Conservation (phyloP, 768 basidiomycete genomes). For the Phanerochaete sordida region DNA sequence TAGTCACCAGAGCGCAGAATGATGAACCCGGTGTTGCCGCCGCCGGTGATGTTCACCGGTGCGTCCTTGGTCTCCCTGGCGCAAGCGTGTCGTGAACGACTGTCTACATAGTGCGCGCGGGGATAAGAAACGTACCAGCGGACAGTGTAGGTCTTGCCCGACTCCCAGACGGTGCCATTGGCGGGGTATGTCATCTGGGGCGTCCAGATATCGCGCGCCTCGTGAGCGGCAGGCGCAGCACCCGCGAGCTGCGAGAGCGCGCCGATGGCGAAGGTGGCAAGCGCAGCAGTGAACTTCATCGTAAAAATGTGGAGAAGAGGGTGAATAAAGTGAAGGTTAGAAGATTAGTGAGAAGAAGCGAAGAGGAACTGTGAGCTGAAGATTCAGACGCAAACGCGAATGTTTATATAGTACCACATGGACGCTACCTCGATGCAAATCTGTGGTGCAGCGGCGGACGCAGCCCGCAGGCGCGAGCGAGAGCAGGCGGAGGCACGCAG, state of each 20-base stretch:
- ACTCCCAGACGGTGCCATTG: constrained; percentile 17
- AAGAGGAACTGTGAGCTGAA: no score
- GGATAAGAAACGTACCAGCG: constrained; percentile 14
- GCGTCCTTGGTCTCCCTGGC: constrained; percentile 29
- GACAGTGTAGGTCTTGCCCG: constrained; percentile 18
- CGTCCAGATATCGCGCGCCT: constrained; percentile 11
- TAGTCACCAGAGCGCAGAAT: constrained; percentile 16
- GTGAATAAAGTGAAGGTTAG: not conserved
- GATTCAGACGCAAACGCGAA: no score
- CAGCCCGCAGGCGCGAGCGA: no score
- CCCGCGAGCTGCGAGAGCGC: constrained; percentile 10
- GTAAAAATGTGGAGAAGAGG: not conserved
- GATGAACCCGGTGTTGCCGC: constrained; percentile 14
- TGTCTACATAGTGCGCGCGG: not conserved
- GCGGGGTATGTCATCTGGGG: constrained; percentile 18
- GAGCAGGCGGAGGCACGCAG: no score
- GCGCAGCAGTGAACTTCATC: constrained; percentile 13
- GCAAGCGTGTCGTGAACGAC: not conserved
- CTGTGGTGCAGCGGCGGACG: no score
- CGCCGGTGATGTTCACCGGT: constrained; percentile 37
- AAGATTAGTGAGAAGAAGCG: no score
- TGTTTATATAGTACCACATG: no score
- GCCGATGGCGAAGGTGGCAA: constrained; percentile 9
- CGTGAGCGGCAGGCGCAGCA: not conserved
- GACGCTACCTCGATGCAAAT: no score